Evolutionary conservation across 2,329 filamentous ascomycete genomes (phyloP).

Genomic region (Arthrobotrys iridis): DNA sequence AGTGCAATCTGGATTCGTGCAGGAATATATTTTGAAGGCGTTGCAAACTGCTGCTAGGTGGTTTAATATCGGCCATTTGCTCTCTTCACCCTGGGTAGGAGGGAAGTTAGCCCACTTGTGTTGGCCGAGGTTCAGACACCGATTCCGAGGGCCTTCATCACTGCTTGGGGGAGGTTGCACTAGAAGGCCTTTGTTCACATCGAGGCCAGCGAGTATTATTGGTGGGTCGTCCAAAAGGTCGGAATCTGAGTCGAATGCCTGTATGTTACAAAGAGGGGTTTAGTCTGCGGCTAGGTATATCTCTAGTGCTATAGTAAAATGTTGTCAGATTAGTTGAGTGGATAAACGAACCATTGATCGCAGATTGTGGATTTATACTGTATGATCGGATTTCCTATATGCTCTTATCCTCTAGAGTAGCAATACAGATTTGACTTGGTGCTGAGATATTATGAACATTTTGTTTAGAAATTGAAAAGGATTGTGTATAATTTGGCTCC

Average conservation of each 20-base stretch:
- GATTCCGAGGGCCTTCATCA: neutral
- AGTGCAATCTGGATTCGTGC: neutral
- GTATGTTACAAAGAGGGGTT: neutral
- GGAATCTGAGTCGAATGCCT: neutral
- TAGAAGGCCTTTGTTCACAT: neutral
- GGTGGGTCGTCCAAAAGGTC: neutral
- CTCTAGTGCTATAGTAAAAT: too few relatives aligned
- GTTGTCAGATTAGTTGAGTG: too few relatives aligned
- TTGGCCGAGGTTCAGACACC: neutral
- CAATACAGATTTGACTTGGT: neutral
- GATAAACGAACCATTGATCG: too few relatives aligned
- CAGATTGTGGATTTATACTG: too few relatives aligned
- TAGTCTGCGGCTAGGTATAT: neutral
- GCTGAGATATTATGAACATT: neutral
- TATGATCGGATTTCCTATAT: too few relatives aligned
- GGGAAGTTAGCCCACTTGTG: neutral
- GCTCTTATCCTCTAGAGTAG: too few relatives aligned
- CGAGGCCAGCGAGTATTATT: neutral
- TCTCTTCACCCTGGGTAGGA: neutral
- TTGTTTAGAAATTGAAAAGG: too few relatives aligned
- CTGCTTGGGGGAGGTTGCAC: neutral
- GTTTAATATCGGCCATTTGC: conserved; percentile 20
- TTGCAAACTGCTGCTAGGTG: conserved; percentile 16
- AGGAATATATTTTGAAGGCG: conserved; percentile 1
- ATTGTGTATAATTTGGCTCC: too few relatives aligned